These are phyloP conservation scores for Parasarocladium wereldwijsianum DNA, from an alignment of 2,329 filamentous ascomycete genomes.

Conservation along the genomic window DNA sequence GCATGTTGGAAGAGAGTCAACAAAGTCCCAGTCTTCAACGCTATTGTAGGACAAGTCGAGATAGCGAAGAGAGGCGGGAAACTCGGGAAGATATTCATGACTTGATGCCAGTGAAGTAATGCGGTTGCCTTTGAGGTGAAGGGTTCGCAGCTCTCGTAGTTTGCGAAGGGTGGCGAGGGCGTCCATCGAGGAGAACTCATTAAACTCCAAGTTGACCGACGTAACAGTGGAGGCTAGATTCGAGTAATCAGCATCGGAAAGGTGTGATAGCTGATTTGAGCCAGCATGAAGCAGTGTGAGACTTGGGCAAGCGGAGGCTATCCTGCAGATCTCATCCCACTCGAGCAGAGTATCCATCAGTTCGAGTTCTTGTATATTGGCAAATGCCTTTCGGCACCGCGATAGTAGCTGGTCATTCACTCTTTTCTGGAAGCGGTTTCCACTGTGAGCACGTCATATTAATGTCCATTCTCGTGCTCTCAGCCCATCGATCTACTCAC, in stretches of 20 bases:
- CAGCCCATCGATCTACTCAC: constrained; percentile 30
- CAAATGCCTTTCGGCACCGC: constrained; percentile 25
- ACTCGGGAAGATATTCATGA: constrained; percentile 21
- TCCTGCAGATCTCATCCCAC: constrained; percentile 47
- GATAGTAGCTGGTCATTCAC: constrained; percentile 19
- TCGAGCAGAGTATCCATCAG: constrained; percentile 52
- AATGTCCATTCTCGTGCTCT: too few species aligned
- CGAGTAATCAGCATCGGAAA: constrained; percentile 27
- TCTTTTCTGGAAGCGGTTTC: constrained; percentile 51
- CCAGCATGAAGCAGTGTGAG: constrained; percentile 37
- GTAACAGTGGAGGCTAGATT: constrained; percentile 37
- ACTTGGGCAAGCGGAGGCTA: constrained; percentile 37
- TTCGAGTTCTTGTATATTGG: constrained; percentile 42
- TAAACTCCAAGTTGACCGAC: constrained; percentile 57
- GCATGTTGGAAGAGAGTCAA: constrained; percentile 49
- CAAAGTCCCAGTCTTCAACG: constrained; percentile 55
- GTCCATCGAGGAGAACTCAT: constrained; percentile 45
- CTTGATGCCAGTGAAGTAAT: constrained; percentile 32
- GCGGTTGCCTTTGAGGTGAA: constrained; percentile 64
- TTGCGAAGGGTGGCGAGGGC: constrained; percentile 39
- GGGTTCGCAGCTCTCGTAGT: constrained; percentile 37
- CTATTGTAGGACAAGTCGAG: constrained; percentile 63
- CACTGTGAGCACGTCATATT: constrained; percentile 30
- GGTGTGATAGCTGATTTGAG: constrained; percentile 39
- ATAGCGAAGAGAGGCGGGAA: constrained; percentile 41